Evolutionary conservation across 257 asterid species (phyloP).

Genomic region (Solanum lignicaule): DNA sequence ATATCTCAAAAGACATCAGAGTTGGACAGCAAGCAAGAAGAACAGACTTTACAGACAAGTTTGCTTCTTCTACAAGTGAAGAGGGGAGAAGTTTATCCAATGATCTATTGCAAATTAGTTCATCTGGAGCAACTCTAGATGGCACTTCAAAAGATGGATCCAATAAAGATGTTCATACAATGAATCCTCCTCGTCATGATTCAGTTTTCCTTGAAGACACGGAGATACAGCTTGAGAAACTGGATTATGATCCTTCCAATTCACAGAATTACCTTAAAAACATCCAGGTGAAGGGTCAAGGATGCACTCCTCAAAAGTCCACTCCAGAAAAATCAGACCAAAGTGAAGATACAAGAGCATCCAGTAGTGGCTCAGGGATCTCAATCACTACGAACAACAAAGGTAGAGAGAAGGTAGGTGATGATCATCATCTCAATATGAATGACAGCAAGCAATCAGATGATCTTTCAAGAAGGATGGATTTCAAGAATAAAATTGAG

Average conservation of each 20-base stretch:
- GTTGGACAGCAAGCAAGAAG: background rate
- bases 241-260: background rate
- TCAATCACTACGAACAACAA: background rate
- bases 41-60: background rate
- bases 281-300: background rate
- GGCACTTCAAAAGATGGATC: background rate
- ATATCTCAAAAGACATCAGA: background rate
- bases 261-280: background rate
- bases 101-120: background rate
- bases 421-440: background rate
- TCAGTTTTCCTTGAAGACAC: background rate
- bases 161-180: background rate
- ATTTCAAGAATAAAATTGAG: background rate
- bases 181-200: background rate
- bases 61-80: background rate
- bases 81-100: background rate
- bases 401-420: background rate
- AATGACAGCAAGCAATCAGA: background rate
- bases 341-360: background rate
- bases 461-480: background rate
- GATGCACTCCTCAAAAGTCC: constrained; percentile 1
- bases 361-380: background rate
- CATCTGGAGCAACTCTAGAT: background rate
- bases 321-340: background rate
- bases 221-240: background rate